Base-by-base conservation (phyloP, 2,329 filamentous ascomycete genomes). In the Clonostachys solani region DNA sequence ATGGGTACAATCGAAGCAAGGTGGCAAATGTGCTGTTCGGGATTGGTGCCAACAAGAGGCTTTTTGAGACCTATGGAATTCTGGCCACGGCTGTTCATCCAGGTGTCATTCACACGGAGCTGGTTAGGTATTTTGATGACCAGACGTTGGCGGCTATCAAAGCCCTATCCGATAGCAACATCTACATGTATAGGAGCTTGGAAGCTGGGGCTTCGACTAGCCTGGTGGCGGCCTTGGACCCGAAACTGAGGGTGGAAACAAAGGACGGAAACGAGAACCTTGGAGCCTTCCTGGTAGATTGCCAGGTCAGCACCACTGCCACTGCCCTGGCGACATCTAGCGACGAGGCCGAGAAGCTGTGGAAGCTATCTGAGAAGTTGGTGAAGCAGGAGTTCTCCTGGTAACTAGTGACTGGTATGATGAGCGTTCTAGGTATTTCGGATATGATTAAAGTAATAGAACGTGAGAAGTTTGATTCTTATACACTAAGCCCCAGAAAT, bases 211-310 rank as follows among this genome's bases (percentile, higher is more conserved):
- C 59, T 2, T 59, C 62, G 1, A 65, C 60, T 0, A 54, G 58
- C 12, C 49, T 64, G 4, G 62, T 59, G 12, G 58, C 61, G 3
- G 67, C 68, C 46, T 49, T 74, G 57, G 56, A 59, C 34, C 56
- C 56, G 1, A 52, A 54, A 23, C 44, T 58, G 17, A 48, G 33
- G 12, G 47, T 52, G 5, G 49, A 52, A 29, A 50, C 45, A 7
- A 46, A 47, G 23, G 29, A 54, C 3, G 54, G 46, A n/a, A 47
- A 29, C 12, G 55, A 57, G 45, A 60, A 59, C 42, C 58, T 61
- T 16, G 64, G 64, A 7, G 50, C 52, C 7, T 66, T 56, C 40
- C 45, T 67, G 10, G 44, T 47, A 4, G 56, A 65, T 44, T 65
- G 58, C 40, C 57, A 57, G 33, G 49, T 66, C 29, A 50, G 43